Base-by-base conservation (phyloP, 2,329 filamentous ascomycete genomes). In the Incumbomyces lentus region DNA sequence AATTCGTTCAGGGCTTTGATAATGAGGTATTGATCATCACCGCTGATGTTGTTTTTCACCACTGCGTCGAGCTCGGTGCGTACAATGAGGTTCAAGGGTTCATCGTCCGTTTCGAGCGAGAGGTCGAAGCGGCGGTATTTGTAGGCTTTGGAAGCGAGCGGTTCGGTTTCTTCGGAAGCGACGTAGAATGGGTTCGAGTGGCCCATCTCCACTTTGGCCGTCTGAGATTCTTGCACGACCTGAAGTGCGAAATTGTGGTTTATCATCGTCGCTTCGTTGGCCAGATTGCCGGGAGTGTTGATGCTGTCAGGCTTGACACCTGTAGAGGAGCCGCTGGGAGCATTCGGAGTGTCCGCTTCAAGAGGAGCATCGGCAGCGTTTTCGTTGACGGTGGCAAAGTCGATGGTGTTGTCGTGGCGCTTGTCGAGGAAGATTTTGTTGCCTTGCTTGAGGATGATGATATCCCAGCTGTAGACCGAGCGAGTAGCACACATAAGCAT, bases 211-310 rank as follows among this genome's bases (percentile, higher is more conserved):
- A 88, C 75, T 74, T 92, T 93, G 64, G 79, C 72, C 52, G 72
- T 75, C 54, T 87, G 79, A 57, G 76, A 84, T 73, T 98, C 92
- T 59, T 79, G 68, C 56, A 98, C 89, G 43, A 93, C 87, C 74
- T 98, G 92, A 68, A 94, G 86, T 58, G 87, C 85, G 68, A 98
- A 98, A 75, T 96, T 94, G 78, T 96, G 92, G 79, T 98, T 98
- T 78, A 98, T 98, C 74, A 95, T 93, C 44, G 92, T 98, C 46
- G 92, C 92, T 71, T 98, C 92, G 67, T 95, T 84, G 61, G 93
- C 90, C 48, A 98, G 81, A 45, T 89, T 87, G 46, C 74, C 72
- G n/a, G 92, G 92, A 62, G 88, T 88, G 78, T 98, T 98, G 70
- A 98, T 84, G 55, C 78, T 74, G 64, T 98, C 92, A 71, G 95